Evolutionary conservation across 2,329 filamentous ascomycete genomes (phyloP), one percentile per base, ranked within the genome.

Genomic region (Fusarium musae): DNA sequence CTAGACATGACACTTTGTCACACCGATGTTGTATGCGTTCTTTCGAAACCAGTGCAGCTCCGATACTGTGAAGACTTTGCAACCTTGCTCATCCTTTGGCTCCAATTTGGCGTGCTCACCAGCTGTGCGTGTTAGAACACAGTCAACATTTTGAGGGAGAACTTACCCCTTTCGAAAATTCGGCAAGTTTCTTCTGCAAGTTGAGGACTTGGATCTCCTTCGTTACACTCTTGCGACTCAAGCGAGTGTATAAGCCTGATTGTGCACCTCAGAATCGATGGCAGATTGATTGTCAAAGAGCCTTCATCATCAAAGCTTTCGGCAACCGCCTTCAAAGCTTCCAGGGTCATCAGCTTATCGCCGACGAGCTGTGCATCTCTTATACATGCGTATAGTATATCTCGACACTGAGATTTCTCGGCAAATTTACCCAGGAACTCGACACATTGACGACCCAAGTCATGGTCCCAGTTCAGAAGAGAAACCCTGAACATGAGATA

Each of bases 21-120:
- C 81, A 0, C 91, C 91, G 11, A 95, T 80, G 73, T 96, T 97
- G 83, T 97, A 97, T 3, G 92, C 88, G 71, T 93, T 96, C 70
- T 91, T 91, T 42, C 91, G 92, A 79, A 97, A 95, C 94, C 94
- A 97, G 74, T 95, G 88, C 7, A 97, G 84, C 75, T 97, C 94
- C 6, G 85, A 80, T 1, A 86, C 65, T 2, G 87, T 88, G 77
- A 95, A 94, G 2, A 86, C 64, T 69, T 82, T 88, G 37, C 82
- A 80, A 13, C 83, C 84, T 23, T 83, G 76, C 44, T 75, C 79
- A 71, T 83, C 83, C 58, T 78, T 83, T 6, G 77, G 82, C 23
- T 79, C 81, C 66, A 81, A 72, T 37, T 83, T 64, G 26, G 81
- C 77, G 61, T 76, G 59, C 32, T 76, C 74, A 30, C 77, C 75